phyloP scores from a whole-genome alignment of 2,329 filamentous ascomycete species.

The Monosporascus sp. region DNA sequence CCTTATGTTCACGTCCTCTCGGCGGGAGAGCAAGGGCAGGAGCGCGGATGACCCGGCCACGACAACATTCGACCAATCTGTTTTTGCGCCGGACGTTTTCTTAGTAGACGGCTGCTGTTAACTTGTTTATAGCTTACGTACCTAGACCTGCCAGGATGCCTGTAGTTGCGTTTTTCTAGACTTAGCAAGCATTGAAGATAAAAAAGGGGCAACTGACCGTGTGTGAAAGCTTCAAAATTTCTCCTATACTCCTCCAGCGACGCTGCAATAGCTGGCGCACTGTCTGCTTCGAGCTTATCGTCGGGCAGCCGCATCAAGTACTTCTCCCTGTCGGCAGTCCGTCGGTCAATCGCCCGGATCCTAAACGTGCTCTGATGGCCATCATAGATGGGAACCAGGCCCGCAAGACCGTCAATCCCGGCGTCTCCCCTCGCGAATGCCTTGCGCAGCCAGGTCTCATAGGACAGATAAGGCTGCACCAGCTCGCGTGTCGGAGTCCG shows the following conservation, averaged over 20 bases:
- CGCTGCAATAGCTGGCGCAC: not conserved
- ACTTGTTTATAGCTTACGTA: not conserved
- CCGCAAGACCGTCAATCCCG: not conserved
- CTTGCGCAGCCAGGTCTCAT: not conserved
- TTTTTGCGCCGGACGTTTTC: not conserved
- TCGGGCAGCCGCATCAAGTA: not conserved
- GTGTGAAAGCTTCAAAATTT: not conserved
- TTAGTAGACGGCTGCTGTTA: not conserved
- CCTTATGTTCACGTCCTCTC: not conserved
- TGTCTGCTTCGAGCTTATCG: not conserved
- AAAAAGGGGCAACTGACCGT: not conserved
- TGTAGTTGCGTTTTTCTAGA: not conserved
- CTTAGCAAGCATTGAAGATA: not conserved
- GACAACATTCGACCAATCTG: slow-evolving; percentile 1
- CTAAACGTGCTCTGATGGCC: not conserved
- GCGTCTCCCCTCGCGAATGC: slow-evolving; percentile 1
- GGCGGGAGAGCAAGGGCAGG: not conserved
- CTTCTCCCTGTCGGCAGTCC: not conserved
- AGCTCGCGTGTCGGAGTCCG: not conserved
- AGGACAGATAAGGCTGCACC: not conserved
- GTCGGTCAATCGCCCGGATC: not conserved
- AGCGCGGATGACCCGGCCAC: not conserved
- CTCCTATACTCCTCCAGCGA: not conserved
- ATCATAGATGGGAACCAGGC: not conserved
- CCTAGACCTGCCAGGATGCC: not conserved